phyloP scores from a whole-genome alignment of 129 eudicot genomes.

The Centella asiatica region DNA sequence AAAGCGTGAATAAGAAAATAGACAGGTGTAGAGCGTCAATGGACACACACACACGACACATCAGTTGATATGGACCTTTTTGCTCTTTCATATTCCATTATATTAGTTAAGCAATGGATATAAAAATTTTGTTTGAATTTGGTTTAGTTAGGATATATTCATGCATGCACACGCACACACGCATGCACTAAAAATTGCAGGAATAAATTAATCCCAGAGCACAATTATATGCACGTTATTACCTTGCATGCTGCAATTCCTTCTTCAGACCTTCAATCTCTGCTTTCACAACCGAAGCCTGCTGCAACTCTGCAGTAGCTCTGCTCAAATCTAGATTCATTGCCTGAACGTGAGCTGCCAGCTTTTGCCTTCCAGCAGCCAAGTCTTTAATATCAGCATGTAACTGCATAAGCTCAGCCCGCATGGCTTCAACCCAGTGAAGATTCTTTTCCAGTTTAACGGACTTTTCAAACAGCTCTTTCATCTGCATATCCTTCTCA shows the following conservation, averaged over 20 bases:
- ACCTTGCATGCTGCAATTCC: constrained; percentile 77
- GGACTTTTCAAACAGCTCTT: constrained; percentile 70
- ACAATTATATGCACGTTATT: constrained; percentile 2
- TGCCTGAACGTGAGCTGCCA: constrained; percentile 59
- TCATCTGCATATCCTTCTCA: constrained; percentile 83
- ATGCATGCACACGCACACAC: too few species aligned
- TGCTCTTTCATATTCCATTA: too few species aligned
- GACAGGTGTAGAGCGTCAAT: too few species aligned
- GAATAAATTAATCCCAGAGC: too few species aligned
- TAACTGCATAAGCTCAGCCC: constrained; percentile 69
- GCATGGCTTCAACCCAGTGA: constrained; percentile 64
- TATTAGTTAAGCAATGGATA: too few species aligned
- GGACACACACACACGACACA: too few species aligned
- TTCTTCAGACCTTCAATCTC: constrained; percentile 71
- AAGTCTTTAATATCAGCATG: constrained; percentile 65
- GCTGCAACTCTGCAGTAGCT: constrained; percentile 60
- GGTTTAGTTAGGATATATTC: too few species aligned
- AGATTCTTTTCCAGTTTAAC: constrained; percentile 82
- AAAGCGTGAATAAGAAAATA: too few species aligned
- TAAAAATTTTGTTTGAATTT: too few species aligned
- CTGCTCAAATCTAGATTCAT: constrained; percentile 76
- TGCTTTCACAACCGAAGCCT: constrained; percentile 64
- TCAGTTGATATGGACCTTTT: too few species aligned
- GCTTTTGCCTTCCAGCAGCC: constrained; percentile 60
- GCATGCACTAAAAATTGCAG: too few species aligned